Evolutionary conservation across 2,329 filamentous ascomycete genomes (phyloP), one percentile per base, ranked within the genome.

Genomic region (Exserohilum turcica): DNA sequence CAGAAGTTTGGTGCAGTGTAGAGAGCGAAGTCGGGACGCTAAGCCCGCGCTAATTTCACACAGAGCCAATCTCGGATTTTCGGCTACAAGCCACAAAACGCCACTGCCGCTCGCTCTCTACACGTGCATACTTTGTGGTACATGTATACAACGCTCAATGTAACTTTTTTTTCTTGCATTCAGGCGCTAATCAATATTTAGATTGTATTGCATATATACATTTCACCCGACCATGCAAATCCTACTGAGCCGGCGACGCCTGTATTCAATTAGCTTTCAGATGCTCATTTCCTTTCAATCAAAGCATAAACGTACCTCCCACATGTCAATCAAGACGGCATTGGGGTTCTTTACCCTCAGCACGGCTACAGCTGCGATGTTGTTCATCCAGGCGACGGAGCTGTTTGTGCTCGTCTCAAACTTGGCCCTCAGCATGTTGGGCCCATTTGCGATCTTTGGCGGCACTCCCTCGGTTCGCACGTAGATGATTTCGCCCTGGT

Each of bases 311-410:
- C 54, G 48, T 6, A 63, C 62, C 55, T 66, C 45, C 66, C 64
- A 68, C 66, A 67, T 67, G 28, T 68, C 64, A 50, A 68, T 67
- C 8, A 49, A 19, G 10, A 68, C 65, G 3, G 53, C 55, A 13
- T 28, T 48, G 2, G 64, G 65, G 3, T 64, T 62, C 32, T 53
- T 61, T 15, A 59, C 48, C 13, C 44, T 63, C 43, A 68, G 42
- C 15, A 66, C 62, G 13, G 64, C 66, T 13, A 68, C 62, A 15
- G 59, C 68, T 13, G 73, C 70, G 29, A 75, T 61, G 56, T 74
- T 70, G 40, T 75, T 76, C 57, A 76, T 57, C 74, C 73, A 76
- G 31, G 69, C 67, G 47, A 73, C 74, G 6, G 63, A 62, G 40
- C 65, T 61, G 42, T 70, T 67, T 4, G 50, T 58, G 2, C 65